Conservation (phyloP, 176 grass and related monocot genomes). For the Zea luxurians region DNA sequence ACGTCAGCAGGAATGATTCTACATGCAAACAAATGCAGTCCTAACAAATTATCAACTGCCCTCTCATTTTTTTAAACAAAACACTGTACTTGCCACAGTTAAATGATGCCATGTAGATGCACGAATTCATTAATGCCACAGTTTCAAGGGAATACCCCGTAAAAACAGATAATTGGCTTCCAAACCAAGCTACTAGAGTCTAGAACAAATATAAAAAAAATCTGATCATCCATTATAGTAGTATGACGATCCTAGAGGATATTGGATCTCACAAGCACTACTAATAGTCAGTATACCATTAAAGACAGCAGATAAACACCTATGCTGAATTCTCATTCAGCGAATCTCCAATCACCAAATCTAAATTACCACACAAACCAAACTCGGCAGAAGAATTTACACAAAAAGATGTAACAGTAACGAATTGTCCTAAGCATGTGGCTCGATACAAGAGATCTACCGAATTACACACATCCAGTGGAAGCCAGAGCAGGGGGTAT, state of each 20-base stretch:
- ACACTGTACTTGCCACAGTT: neutral
- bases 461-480: neutral
- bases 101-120: neutral
- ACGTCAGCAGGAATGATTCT: neutral
- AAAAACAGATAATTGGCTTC: neutral
- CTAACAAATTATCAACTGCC: neutral
- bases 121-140: neutral
- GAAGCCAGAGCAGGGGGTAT: neutral
- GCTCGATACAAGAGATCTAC: conserved; percentile 8
- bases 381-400: neutral
- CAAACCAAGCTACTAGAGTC: neutral
- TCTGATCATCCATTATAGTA: neutral
- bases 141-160: neutral
- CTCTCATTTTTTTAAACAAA: neutral
- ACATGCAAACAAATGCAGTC: neutral
- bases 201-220: neutral
- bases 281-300: neutral
- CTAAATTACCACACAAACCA: neutral
- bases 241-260: neutral
- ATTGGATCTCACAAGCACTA: neutral
- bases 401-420: neutral
- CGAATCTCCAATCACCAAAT: neutral
- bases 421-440: neutral
- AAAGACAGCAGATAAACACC: neutral
- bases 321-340: neutral